A percentile compares a stretch with the other conserved stretches of the same genome.
phyloP scores from a whole-genome alignment of 2,329 filamentous ascomycete species.

The Aspergillus candidus region DNA sequence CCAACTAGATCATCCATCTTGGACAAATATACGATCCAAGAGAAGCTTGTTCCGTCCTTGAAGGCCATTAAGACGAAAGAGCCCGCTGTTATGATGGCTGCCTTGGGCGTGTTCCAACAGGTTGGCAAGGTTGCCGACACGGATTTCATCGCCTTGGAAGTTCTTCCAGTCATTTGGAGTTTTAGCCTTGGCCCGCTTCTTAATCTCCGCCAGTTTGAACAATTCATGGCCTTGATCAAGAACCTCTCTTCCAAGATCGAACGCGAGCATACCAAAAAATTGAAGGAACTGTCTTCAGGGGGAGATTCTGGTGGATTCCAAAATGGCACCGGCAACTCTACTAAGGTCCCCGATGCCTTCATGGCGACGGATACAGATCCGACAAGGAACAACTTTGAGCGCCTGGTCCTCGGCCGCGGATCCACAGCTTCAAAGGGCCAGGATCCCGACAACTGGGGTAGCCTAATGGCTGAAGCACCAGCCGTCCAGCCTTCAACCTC shows the following conservation, averaged over 20 bases:
- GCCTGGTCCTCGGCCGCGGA: conserved; percentile 71
- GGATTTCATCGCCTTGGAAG: conserved; percentile 87
- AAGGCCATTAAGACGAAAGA: conserved; percentile 96
- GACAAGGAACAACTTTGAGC: conserved; percentile 71
- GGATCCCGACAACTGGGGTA: conserved; percentile 29
- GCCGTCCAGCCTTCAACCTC: conserved; percentile 20
- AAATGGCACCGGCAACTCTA: conserved; percentile 21
- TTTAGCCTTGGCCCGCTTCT: conserved; percentile 89
- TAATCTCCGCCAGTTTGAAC: conserved; percentile 78
- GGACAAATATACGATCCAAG: conserved; percentile 97
- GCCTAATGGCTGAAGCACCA: conserved; percentile 25
- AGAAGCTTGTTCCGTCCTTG: conserved; percentile 87
- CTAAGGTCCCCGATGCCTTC: conserved; percentile 20
- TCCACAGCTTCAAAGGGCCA: conserved; percentile 30
- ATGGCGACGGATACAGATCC: conserved; percentile 47
- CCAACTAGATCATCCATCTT: conserved; percentile 67
- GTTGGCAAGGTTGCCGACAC: conserved; percentile 76
- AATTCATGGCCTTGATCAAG: conserved; percentile 86
- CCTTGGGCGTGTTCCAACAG: conserved; percentile 74
- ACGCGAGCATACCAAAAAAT: conserved; percentile 77
- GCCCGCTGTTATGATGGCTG: conserved; percentile 93
- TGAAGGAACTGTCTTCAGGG: conserved; percentile 71
- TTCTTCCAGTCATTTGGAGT: conserved; percentile 81
- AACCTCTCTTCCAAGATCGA: conserved; percentile 73
- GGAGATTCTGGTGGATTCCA: conserved; percentile 45